Base-by-base conservation (phyloP, 345 rosid genomes). In the Linum tenue region DNA sequence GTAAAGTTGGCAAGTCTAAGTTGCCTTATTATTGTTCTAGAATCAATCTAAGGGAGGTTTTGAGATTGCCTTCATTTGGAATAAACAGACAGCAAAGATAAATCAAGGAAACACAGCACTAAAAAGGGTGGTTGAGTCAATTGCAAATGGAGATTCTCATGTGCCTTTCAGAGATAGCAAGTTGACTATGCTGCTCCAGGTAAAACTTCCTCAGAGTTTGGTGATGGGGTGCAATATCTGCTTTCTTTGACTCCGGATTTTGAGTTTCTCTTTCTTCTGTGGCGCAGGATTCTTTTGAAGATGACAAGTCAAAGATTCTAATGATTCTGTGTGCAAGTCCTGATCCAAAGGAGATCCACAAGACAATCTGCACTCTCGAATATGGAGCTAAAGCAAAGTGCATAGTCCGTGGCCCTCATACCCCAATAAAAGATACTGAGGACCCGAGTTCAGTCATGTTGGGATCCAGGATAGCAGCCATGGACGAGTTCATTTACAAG, bases 331-430 rank as follows among this genome's bases (percentile, higher is more conserved):
- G 99, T 82, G 96, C 97, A 37, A 94, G 97, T 68, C 99, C 99
- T 35, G 99, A 94, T 74, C 96, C 89, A 1, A 90, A 86, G 71
- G 99, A 94, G 68, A 73, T 88, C 72, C 92, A 94, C 78, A 94
- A 85, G 83, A 94, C 99, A n/a, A 77, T 90, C 40, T 94, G 97
- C 75, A 94, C 99, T 35, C 82, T 94, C 36, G 99, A 94, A 70
- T 94, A 94, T 70, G 99, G 99, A 43, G 97, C 99, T 17, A 94
- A 94, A 76, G 99, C 99, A 4, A 94, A 94, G 70, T 94, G 99
- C 64, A 94, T 94, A 43, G 76, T 90, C 43, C 95, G 97, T 17
- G 96, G 97, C 48, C 84, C 92, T 62, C 96, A 85, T 67, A 88
- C 84, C 2, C 91, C 84, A 5, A 67, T 60, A 53, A 92, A 85